Evolutionary conservation across 306 rosid genomes (phyloP), one percentile per base, ranked within the genome.

Genomic region (Cotoneaster glaucophyllus): DNA sequence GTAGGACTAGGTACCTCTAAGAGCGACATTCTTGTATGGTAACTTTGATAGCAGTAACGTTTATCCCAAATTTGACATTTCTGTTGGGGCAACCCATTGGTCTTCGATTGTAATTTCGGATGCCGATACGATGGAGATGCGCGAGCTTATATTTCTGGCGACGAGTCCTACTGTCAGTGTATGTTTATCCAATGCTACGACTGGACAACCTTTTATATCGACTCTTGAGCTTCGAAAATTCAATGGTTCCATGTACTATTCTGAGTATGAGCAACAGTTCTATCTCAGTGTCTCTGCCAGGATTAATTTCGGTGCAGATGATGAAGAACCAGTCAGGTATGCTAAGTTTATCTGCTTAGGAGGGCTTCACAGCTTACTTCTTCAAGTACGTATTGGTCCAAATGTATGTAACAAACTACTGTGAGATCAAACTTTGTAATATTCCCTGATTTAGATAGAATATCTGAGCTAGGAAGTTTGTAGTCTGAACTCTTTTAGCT

Each of bases 281-380:
- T 95, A 90, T 91, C 97, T 95, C 72, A 89, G 97, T 77, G 93
- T 95, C 85, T 88, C 99, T 59, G 99, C 99, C 12, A 92, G 99
- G 90, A 92, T 95, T 66, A 95, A 95, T 81, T 95, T 95, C 71
- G 99, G 99, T 48, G 97, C 99, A 13, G 93, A 85, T 4, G 82
- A 87, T 31, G 92, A 92, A 70, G 87, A 83, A n/a, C 90, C 97
- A 32, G 67, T 95, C 75, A 90, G 99, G 98, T 92, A 68, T 32
- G 70, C 69, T 72, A 41, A 56, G 26, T 22, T 57, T 72, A 48
- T 48, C 54, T 48, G 18, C 8, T 5, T 17, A 48, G 54, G 4
- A 48, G 54, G 54, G 54, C 54, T 48, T 48, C 54, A 48, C 8
- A 17, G 54, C 54, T 2, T 48, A 48, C 8, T 48, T 18, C 18